A percentile compares a stretch with the other conserved stretches of the same genome.
Evolutionary conservation across 257 asterid genomes (phyloP).

Genomic region (Craterostigma plantagineum): DNA sequence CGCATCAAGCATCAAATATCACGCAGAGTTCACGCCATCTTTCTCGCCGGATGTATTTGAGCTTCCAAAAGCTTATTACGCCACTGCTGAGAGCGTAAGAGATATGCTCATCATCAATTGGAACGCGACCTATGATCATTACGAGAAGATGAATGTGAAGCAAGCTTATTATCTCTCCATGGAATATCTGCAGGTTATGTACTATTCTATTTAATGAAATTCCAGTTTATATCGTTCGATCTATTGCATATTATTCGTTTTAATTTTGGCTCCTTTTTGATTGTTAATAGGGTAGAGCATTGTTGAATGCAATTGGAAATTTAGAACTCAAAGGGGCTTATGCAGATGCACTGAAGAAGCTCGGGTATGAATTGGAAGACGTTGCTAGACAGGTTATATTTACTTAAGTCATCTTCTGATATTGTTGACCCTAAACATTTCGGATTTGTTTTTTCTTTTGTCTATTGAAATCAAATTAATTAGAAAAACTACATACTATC

Average conservation of each 20-base stretch:
- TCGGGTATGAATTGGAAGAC: slow-evolving; percentile 35
- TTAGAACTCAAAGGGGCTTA: slow-evolving; percentile 42
- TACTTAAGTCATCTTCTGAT: background rate
- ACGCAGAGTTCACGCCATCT: slow-evolving; percentile 43
- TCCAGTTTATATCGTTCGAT: background rate
- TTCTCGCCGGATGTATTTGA: slow-evolving; percentile 34
- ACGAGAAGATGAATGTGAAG: slow-evolving; percentile 31
- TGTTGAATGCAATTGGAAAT: slow-evolving; percentile 46
- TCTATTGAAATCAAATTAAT: background rate
- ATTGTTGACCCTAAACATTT: background rate
- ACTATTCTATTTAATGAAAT: slow-evolving; percentile 1
- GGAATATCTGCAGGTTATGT: slow-evolving; percentile 51
- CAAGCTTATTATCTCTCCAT: slow-evolving; percentile 51
- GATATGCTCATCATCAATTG: slow-evolving; percentile 44
- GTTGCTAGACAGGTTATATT: slow-evolving; percentile 31
- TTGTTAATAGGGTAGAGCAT: slow-evolving; percentile 36
- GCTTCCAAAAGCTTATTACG: slow-evolving; percentile 36
- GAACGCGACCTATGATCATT: slow-evolving; percentile 38
- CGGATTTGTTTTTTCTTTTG: background rate
- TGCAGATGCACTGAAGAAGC: slow-evolving; percentile 41
- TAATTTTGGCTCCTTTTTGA: background rate
- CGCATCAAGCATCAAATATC: slow-evolving; percentile 39
- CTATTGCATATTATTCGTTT: background rate
- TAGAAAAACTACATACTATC: background rate
- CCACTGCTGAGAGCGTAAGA: slow-evolving; percentile 51